Evolutionary conservation across 306 rosid species (phyloP), one percentile per base, ranked within the genome.

Genomic region (Malus asiatica): DNA sequence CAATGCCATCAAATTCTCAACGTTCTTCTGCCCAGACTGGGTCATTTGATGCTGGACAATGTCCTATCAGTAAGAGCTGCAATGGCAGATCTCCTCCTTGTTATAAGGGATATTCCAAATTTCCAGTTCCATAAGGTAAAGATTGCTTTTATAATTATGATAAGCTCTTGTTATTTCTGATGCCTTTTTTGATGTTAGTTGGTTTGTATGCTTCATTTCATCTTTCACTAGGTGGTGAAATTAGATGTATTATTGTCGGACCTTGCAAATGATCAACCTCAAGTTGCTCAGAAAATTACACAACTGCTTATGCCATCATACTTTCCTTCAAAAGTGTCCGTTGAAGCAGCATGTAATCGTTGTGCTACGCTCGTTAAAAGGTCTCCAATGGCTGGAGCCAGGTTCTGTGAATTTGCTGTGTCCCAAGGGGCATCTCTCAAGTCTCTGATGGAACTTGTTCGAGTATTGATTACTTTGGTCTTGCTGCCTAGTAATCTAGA

Each of bases 381-480:
- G 79, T 88, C 97, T 82, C 98, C 98, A 27, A 48, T 72, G 84
- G 97, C 97, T 74, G 98, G 98, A 14, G 93, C 97, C 80, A 95
- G 84, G 78, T 95, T 95, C 87, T 92, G 96, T 69, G 80, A 95
- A 79, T 89, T 87, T 78, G 85, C 86, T 35, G 80, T 76, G 58
- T 80, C 73, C 73, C 92, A 89, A 85, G 97, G 97, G 76, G 90
- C 88, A 79, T 89, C 97, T 72, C 86, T 67, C 78, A 82, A 81
- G 68, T 90, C 88, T 67, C 85, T 89, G 19, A 48, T 84, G 88
- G 97, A 95, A 77, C 96, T 92, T 72, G 81, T 87, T 66, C 87
- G 82, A 79, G 86, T 73, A 79, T 78, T 92, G 72, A 72, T 92
- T 59, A 75, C 71, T 82, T 83, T 87, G 88, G 85, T 88, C 66